Conservation (phyloP, 257 asterid genomes). For the Parsonsia alboflavescens region DNA sequence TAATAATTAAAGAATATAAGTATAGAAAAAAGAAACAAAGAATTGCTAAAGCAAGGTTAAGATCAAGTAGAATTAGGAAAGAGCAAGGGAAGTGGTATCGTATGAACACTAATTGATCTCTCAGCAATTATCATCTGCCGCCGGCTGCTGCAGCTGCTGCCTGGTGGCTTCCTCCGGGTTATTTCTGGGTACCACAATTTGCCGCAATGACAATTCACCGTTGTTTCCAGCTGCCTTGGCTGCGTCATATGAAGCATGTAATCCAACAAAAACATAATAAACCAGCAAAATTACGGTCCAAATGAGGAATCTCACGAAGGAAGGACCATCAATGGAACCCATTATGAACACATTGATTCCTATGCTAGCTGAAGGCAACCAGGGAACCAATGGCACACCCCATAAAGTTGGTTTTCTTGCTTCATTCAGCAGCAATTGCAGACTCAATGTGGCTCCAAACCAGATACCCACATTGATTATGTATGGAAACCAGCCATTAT, state of each 20-base stretch:
- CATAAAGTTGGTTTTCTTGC: constrained; percentile 35
- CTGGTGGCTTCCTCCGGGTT: background rate
- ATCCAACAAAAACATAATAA: constrained; percentile 48
- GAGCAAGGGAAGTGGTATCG: no score
- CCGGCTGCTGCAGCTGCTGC: background rate
- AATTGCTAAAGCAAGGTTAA: no score
- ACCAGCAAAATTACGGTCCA: constrained; percentile 40
- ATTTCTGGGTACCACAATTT: background rate
- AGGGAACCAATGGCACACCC: constrained; percentile 66
- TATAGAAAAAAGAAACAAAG: no score
- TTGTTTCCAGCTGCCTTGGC: constrained; percentile 33
- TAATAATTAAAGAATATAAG: no score
- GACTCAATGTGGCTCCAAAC: constrained; percentile 35
- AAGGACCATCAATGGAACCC: constrained; percentile 44
- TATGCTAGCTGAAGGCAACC: constrained; percentile 57
- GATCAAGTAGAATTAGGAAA: no score
- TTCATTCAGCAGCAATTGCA: constrained; percentile 7
- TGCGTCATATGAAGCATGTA: constrained; percentile 62
- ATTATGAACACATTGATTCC: constrained; percentile 51
- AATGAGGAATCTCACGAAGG: constrained; percentile 38
- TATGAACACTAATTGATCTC: background rate
- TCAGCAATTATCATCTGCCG: background rate
- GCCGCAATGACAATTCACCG: background rate
- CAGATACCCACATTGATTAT: constrained; percentile 41
- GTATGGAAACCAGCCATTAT: constrained; percentile 36